Base-by-base conservation (phyloP, 108 stramenopile genomes). In the Skeletonema costatum region DNA sequence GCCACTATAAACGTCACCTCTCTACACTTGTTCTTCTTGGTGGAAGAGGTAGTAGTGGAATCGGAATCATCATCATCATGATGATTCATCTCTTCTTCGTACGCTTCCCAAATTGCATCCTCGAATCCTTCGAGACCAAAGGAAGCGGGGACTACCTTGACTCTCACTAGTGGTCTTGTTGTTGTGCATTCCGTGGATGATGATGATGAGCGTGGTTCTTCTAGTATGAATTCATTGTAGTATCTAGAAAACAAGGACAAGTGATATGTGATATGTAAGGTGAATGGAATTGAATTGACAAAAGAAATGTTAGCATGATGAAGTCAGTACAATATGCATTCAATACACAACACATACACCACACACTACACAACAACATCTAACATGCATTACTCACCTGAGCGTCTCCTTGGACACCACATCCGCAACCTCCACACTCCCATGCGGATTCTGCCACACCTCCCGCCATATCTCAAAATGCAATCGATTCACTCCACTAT, bases 51-150 rank as follows among this genome's bases (percentile, higher is more conserved):
- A 25, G 25, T 25, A 25, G 25, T 25, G 25, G 25, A 25, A 25
- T 25, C 25, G 25, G 25, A 25, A 25, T 25, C 25, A 25, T 25
- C 25, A 25, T 60, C 13, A 10, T 33, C 5, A 17, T 31, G 44
- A 46, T 32, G 60, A 35, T 36, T 46, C 35, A 31, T 66, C 4
- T 41, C 29, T 44, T 67, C 75, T 62, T 78, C 71, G 0, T 59
- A 29, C 2, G 82, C 82, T 36, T 83, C 82, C 77, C 82, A 78
- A 13, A 83, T 19, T 1, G 73, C 82, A 56, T 83, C 77, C 53
- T 83, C 77, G 46, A 78, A 77, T 30, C 66, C 77, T 44, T 83
- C 82, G 1, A 83, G 70, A 21, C 82, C 82, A 33, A 83, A 83
- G 3, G 82, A 83, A 7, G 82, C 82, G 5, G 82, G 82, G 1